Base-by-base conservation (phyloP, 257 asterid genomes). In the Nicotiana attenuata region DNA sequence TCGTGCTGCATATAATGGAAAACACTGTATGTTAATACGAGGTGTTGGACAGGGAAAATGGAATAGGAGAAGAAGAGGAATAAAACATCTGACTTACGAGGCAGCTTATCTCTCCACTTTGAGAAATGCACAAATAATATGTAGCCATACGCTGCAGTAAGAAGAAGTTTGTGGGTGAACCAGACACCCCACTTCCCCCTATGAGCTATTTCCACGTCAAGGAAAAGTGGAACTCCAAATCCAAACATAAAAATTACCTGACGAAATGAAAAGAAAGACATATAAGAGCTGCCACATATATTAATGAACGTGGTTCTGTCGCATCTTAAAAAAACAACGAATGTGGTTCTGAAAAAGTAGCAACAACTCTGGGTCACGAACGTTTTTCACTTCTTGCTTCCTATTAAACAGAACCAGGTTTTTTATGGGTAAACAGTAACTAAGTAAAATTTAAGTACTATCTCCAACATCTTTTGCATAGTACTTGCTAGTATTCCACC, bases 51-150 rank as follows among this genome's bases (percentile, higher is more conserved):
- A 55, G 2, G 57, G 7, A 20, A 69, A 41, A 69, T 69, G 35
- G 78, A 69, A 10, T 7, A 5, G 77, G 56, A 4, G 5, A 52
- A 29, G 31, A 53, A 16, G 77, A 20, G 33, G 76, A 82, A 71
- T 28, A 47, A 20, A 53, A 52, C 59, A 16, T 76, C 33, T 14
- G 60, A 88, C 98, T 91, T 81, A 94, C 98, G 97, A 57, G 98
- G 99, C 82, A 96, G 86, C 92, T 92, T 91, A 66, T 92, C 97
- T 86, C 93, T 93, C 99, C 98, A 96, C 87, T 92, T 96, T 45
- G 99, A 92, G 84, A 92, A 94, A 86, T 96, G 99, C 85, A 92
- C 95, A 77, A 92, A 92, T 19, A 92, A 83, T 83, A 94, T 89
- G 93, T 93, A 94, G 83, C 97, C 91, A 82, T 96, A 96, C 65